Base-by-base conservation (phyloP, 192 early-diverging fungal genomes). In the Phlyctochytrium planicorne region DNA sequence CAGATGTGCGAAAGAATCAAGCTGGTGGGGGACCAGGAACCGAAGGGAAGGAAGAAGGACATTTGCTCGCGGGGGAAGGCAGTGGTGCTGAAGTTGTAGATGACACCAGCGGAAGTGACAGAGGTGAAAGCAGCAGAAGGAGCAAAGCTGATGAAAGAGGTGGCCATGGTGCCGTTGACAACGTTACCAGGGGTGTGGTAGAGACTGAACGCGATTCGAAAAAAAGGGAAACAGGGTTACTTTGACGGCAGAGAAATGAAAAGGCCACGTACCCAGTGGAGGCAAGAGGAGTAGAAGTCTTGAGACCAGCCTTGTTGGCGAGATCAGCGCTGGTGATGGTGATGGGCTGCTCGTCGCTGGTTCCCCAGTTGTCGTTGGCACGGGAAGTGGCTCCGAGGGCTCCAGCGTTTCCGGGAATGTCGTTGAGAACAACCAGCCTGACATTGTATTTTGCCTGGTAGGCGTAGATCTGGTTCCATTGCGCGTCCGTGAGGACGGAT, bases 21-120 rank as follows among this genome's bases (percentile, higher is more conserved):
- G 24, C 34, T 53, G 20, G 74, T 76, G 31, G 53, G 17, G 16
- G 78, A 80, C 78, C 78, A 80, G 24, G 53, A 71, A 16, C 79
- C 74, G 35, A 81, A 80, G 14, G 75, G 25, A 25, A 81, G 65
- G 75, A 60, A 80, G 75, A 80, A 80, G 17, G 75, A 52, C 79
- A 80, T 82, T 53, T 80, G 73, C 64, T 80, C 40, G 27, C 76
- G 80, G 53, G 6, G 20, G 40, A 20, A 14, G 40, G 40, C 20
- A 20, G 40, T 20, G 3, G 55, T 59, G n/a, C 30, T 27, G 27
- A 57, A 57, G 12, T 57, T 57, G 55, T 25, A 29, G 55, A 57
- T 25, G 20, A 29, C 55, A 10, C 12, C 55, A 27, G 55, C 55
- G 12, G 55, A 25, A 6, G 55, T 57, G 55, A 24, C 27, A 27